Evolutionary conservation across 768 basidiomycete genomes (phyloP).

Genomic region (Mycena alexandri): DNA sequence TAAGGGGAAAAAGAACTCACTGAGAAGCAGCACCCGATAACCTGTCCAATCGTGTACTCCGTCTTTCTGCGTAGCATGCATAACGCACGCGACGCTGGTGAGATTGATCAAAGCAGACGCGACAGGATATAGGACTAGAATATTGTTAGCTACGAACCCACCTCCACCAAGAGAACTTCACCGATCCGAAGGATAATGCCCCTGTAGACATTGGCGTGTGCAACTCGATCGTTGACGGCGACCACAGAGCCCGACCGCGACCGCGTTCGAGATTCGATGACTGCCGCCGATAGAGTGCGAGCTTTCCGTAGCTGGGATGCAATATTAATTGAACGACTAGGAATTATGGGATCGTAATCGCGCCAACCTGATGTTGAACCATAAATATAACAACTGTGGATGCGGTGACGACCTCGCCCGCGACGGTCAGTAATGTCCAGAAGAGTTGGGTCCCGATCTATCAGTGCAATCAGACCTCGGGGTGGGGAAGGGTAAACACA

Average conservation of each 20-base stretch:
- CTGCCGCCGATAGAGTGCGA: background rate
- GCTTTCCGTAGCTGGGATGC: conserved; percentile 1
- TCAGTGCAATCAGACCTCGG: background rate
- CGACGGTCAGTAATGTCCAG: conserved; percentile 35
- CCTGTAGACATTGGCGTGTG: conserved; percentile 26
- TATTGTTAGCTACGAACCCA: background rate
- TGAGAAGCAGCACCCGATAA: conserved; percentile 23
- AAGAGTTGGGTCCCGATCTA: conserved; percentile 39
- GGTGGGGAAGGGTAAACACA: background rate
- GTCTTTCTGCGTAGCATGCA: conserved; percentile 32
- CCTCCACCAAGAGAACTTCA: background rate
- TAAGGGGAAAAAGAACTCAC: background rate
- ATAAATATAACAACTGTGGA: conserved; percentile 31
- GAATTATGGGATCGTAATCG: background rate
- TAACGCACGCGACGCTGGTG: conserved; percentile 32
- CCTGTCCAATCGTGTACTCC: conserved; percentile 37
- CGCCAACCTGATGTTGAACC: conserved; percentile 41
- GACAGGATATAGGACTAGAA: conserved; percentile 33
- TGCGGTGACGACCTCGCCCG: conserved; percentile 30
- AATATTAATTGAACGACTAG: background rate
- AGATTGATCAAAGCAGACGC: conserved; percentile 35
- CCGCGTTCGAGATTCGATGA: conserved; percentile 3
- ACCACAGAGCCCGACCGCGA: conserved; percentile 9
- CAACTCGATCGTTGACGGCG: conserved; percentile 4
- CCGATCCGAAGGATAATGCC: conserved; percentile 37